Evolutionary conservation across 1,284 basidiomycete species (phyloP).

Genomic region (Trichosporon faecale): DNA sequence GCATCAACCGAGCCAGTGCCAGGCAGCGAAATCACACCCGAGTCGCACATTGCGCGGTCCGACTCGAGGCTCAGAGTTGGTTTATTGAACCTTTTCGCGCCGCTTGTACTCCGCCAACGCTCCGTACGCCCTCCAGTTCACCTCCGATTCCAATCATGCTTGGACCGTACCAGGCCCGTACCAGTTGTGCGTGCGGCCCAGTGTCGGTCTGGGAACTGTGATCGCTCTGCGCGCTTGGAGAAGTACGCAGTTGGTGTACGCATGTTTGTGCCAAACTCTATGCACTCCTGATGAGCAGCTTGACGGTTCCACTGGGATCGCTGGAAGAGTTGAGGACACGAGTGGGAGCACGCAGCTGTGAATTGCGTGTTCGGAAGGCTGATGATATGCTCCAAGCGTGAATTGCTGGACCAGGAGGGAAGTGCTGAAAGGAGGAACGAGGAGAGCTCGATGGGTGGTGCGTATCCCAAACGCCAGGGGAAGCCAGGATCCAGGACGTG

Average conservation of each 20-base stretch:
- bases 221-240: not conserved
- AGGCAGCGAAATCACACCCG: not conserved
- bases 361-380: not conserved
- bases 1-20: not conserved
- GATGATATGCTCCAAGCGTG: not conserved
- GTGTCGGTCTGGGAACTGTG: not conserved
- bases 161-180: not conserved
- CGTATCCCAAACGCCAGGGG: constrained; percentile 1
- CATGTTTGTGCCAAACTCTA: not conserved
- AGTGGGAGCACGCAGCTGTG: not conserved
- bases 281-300: not conserved
- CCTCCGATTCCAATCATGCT: not conserved
- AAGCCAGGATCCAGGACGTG: not conserved
- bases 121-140: not conserved
- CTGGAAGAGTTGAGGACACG: not conserved
- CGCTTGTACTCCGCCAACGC: no score
- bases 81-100: constrained; percentile 2
- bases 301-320: not conserved
- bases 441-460: not conserved
- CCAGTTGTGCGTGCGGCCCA: not conserved
- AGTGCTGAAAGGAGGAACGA: not conserved
- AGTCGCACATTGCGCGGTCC: not conserved
- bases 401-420: not conserved
- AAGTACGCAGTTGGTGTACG: not conserved
- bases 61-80: not conserved